Evolutionary conservation across 2,329 filamentous ascomycete genomes (phyloP).

Genomic region (Xylaria arbuscula): DNA sequence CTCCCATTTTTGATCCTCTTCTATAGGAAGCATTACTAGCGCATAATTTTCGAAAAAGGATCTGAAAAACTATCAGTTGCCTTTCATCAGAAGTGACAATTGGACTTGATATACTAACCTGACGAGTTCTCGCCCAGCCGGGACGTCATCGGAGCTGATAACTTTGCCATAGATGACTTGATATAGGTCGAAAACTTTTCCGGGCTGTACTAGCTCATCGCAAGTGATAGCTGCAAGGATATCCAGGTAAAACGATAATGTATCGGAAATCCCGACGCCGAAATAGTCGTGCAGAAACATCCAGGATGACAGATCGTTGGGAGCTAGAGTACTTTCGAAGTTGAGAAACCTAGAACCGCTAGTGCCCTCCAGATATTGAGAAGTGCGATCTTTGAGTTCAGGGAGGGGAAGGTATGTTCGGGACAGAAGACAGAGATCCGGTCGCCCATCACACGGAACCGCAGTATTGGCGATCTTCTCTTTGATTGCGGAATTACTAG

Average conservation of each 20-base stretch:
- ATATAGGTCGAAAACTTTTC: slow-evolving; percentile 9
- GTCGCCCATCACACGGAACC: slow-evolving; percentile 2
- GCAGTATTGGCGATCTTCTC: slow-evolving; percentile 5
- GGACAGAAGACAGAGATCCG: slow-evolving; percentile 5
- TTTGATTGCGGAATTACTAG: not conserved
- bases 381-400: slow-evolving; percentile 3
- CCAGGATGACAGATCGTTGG: slow-evolving; percentile 10
- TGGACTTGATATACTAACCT: not conserved
- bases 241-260: slow-evolving; percentile 10
- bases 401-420: slow-evolving; percentile 13
- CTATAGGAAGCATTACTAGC: slow-evolving; percentile 1
- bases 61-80: not conserved
- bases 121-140: not conserved
- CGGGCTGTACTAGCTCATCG: not conserved
- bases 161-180: slow-evolving; percentile 12
- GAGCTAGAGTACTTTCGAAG: slow-evolving; percentile 13
- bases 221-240: not conserved
- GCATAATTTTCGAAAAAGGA: slow-evolving; percentile 11
- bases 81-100: too few species aligned
- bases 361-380: not conserved
- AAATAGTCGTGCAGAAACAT: slow-evolving; percentile 12
- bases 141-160: slow-evolving; percentile 3
- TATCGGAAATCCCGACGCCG: not conserved
- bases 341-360: slow-evolving; percentile 4
- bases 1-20: slow-evolving; percentile 6